Evolutionary conservation across 192 early-diverging fungal genomes (phyloP).

Genomic region (Cetraspora pellucida): DNA sequence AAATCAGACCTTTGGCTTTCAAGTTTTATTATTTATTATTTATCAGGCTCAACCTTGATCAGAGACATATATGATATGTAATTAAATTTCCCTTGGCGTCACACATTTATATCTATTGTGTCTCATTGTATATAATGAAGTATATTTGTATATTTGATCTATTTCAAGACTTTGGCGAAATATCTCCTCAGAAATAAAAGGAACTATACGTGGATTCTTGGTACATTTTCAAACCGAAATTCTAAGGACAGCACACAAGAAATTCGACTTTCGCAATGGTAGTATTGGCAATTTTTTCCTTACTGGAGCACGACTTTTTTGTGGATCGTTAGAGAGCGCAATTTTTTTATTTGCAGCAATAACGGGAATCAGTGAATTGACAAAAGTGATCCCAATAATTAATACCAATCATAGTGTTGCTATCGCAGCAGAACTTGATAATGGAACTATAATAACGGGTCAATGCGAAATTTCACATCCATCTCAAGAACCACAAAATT

Average conservation of each 20-base stretch:
- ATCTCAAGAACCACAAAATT: slow-evolving; percentile 41
- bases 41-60: no score
- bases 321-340: slow-evolving; percentile 68
- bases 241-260: slow-evolving; percentile 60
- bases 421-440: slow-evolving; percentile 71
- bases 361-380: slow-evolving; percentile 63
- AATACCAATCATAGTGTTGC: slow-evolving; percentile 63
- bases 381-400: slow-evolving; percentile 69
- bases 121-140: neutral
- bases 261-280: slow-evolving; percentile 74
- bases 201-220: slow-evolving; percentile 74
- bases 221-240: slow-evolving; percentile 69
- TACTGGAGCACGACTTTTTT: slow-evolving; percentile 75
- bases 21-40: no score
- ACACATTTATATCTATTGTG: slow-evolving; percentile 26
- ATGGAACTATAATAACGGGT: slow-evolving; percentile 64
- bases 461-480: slow-evolving; percentile 83
- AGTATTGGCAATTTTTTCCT: slow-evolving; percentile 81
- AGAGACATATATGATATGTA: no score
- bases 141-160: neutral
- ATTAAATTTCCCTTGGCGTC: no score
- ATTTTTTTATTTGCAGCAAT: slow-evolving; percentile 76
- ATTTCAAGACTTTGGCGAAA: slow-evolving; percentile 37
- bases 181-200: slow-evolving; percentile 60
- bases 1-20: no score